Evolutionary conservation across 306 rosid genomes (phyloP), one percentile per base, ranked within the genome.

Genomic region (Vigna trinervia): DNA sequence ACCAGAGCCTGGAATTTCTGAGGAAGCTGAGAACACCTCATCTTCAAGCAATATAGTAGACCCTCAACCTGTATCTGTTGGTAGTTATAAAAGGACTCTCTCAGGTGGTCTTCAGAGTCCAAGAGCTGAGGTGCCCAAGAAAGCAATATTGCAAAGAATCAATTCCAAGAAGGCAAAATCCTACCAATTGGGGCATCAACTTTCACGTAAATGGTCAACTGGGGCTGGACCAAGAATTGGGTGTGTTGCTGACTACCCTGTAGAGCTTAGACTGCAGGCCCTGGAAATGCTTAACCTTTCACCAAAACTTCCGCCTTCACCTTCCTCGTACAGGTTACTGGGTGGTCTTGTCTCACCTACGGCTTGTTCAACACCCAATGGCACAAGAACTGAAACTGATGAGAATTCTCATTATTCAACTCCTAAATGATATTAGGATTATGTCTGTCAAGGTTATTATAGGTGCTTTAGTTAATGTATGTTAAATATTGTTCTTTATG

Each of bases 161-260:
- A 95, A 92, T 82, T 95, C 97, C 74, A 92, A 91, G 90, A 92
- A 87, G 77, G 87, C 86, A 8, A 85, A 84, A 17, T 95, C 99
- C 43, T 89, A 90, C 85, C 97, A 95, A 81, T 70, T 95, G 54
- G 99, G 99, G 41, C 86, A 92, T 71, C 86, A 87, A n/a, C 89
- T 95, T 36, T 84, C 94, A 1, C 92, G 83, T 26, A 87, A 80
- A 75, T 95, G 99, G 99, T 88, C 97, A 19, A 89, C 97, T 0
- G 99, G 99, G 74, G 96, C 94, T 45, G 99, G 99, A 47, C 99
- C 99, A 6, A 92, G 99, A 78, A 95, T 95, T 41, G 97, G 99
- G 34, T 95, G 97, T 74, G 94, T 95, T 50, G 93, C 93, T 58
- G 99, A 95, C 75, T 95, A 92, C 76, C 99, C 99, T 11, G 78